A percentile compares a stretch with the other conserved stretches of the same genome.
Conservation (phyloP, 345 rosid species). For the Sapria himalayana region DNA sequence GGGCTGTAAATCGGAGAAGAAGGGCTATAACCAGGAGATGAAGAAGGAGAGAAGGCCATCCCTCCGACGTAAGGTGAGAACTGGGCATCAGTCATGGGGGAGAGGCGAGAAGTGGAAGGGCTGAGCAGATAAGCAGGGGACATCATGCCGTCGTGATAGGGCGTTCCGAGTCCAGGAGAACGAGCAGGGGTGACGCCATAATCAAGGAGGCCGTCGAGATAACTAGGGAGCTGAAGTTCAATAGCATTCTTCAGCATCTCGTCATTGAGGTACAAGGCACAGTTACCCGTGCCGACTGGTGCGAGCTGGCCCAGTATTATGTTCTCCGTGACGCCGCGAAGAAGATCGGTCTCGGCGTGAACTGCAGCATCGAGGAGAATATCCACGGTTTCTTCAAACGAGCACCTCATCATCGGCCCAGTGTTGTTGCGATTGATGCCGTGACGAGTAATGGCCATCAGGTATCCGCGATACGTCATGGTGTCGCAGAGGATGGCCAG, state of each 20-base stretch:
- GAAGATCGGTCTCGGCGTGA: constrained; percentile 65
- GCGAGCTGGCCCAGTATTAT: constrained; percentile 97
- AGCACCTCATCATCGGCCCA: constrained; percentile 96
- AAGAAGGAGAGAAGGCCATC: constrained; percentile 70
- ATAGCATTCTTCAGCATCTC: constrained; percentile 97
- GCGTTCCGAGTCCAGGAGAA: constrained; percentile 76
- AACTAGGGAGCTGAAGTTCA: constrained; percentile 95
- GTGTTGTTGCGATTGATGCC: constrained; percentile 94
- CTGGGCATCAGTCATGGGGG: constrained; percentile 66
- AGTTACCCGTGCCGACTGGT: constrained; percentile 87
- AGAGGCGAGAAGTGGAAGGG: constrained; percentile 59
- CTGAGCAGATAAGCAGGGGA: constrained; percentile 70
- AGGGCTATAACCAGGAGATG: constrained; percentile 72
- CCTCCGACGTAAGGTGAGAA: constrained; percentile 93
- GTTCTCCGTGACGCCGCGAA: constrained; percentile 88
- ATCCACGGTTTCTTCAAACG: constrained; percentile 96
- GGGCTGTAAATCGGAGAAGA: constrained; percentile 71
- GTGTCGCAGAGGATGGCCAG: constrained; percentile 93
- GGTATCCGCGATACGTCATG: constrained; percentile 95
- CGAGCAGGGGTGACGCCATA: constrained; percentile 87
- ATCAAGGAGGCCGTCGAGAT: constrained; percentile 72
- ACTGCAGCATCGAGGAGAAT: constrained; percentile 96
- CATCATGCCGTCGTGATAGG: constrained; percentile 93
- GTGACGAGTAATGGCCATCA: constrained; percentile 97
- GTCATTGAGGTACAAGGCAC: constrained; percentile 72